phyloP scores from a whole-genome alignment of 2,329 filamentous ascomycete genomes.

The Ophiostoma himal-ulmi region DNA sequence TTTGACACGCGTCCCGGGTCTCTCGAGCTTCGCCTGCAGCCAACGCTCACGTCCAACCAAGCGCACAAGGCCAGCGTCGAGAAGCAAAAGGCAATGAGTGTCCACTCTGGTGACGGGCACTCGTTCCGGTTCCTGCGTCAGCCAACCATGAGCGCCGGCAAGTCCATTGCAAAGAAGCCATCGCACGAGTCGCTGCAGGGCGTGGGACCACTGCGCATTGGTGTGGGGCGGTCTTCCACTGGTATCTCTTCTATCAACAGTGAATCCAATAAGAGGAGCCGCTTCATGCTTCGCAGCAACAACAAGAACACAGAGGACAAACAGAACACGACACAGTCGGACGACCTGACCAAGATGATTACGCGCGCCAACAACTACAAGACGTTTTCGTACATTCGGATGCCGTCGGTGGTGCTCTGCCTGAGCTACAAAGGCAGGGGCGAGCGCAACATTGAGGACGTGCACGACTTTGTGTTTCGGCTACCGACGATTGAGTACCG shows the following conservation, averaged over 20 bases:
- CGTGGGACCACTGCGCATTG: conserved; percentile 34
- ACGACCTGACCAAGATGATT: conserved; percentile 97
- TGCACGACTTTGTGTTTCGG: conserved; percentile 95
- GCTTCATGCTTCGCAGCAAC: conserved; percentile 48
- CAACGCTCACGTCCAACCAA: conserved; percentile 60
- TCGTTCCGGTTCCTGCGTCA: conserved; percentile 49
- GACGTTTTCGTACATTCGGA: conserved; percentile 92
- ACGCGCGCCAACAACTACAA: conserved; percentile 91
- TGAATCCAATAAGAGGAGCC: conserved; percentile 41
- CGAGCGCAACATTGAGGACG: conserved; percentile 90
- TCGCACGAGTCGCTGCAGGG: conserved; percentile 53
- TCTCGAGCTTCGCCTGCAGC: conserved; percentile 73
- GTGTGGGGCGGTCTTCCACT: conserved; percentile 43
- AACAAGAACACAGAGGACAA: conserved; percentile 38
- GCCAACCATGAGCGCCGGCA: conserved; percentile 23
- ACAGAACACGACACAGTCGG: conserved; percentile 48
- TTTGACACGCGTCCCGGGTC: conserved; percentile 62
- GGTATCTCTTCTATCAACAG: conserved; percentile 35
- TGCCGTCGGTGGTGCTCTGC: conserved; percentile 91
- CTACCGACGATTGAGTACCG: conserved; percentile 91
- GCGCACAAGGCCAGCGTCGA: conserved; percentile 36
- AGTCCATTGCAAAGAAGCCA: conserved; percentile 42
- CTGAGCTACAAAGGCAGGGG: conserved; percentile 95
- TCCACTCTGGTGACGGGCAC: conserved; percentile 45
- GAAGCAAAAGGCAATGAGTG: conserved; percentile 45